Percentiles rank a stretch among this genome's conserved stretches.
These are phyloP conservation scores for Auriculariales sp. DNA, from an alignment of 768 basidiomycete species.

Conservation along the genomic window DNA sequence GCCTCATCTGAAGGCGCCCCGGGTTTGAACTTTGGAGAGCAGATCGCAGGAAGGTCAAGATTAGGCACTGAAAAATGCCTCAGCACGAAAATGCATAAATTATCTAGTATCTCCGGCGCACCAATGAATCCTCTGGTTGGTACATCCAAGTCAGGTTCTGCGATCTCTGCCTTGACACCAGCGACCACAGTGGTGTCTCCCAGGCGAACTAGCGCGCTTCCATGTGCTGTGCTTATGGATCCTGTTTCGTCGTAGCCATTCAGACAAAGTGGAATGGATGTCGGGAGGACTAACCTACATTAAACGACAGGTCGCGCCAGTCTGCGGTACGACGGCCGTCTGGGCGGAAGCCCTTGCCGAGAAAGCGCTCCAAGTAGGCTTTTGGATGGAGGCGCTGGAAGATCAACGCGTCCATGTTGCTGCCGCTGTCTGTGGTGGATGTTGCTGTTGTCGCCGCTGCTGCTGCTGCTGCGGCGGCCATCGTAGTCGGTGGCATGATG, in stretches of 20 bases:
- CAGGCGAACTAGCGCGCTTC: constrained; percentile 79
- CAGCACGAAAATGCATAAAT: neutral
- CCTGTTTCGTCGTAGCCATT: constrained; percentile 28
- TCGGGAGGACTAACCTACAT: constrained; percentile 46
- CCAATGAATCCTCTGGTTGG: constrained; percentile 75
- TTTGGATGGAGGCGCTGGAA: constrained; percentile 86
- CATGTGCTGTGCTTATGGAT: constrained; percentile 87
- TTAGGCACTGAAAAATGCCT: constrained; percentile 58
- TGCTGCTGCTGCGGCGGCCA: too few species aligned
- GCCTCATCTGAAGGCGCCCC: constrained; percentile 93
- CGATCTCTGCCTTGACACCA: constrained; percentile 90
- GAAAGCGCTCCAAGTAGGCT: constrained; percentile 75
- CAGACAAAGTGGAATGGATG: neutral
- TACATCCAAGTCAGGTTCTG: constrained; percentile 70
- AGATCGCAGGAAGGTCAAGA: constrained; percentile 84
- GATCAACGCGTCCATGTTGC: neutral
- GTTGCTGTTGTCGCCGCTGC: too few species aligned
- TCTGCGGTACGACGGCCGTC: constrained; percentile 60
- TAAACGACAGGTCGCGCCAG: constrained; percentile 66
- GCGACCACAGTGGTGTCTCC: constrained; percentile 94
- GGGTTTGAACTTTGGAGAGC: constrained; percentile 86
- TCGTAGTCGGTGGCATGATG: too few species aligned
- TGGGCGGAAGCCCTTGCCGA: constrained; percentile 62
- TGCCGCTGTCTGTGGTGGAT: too few species aligned
- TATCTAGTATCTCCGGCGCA: constrained; percentile 18